Evolutionary conservation across 2,329 filamentous ascomycete genomes (phyloP).

Genomic region (Venturia oleaginea): DNA sequence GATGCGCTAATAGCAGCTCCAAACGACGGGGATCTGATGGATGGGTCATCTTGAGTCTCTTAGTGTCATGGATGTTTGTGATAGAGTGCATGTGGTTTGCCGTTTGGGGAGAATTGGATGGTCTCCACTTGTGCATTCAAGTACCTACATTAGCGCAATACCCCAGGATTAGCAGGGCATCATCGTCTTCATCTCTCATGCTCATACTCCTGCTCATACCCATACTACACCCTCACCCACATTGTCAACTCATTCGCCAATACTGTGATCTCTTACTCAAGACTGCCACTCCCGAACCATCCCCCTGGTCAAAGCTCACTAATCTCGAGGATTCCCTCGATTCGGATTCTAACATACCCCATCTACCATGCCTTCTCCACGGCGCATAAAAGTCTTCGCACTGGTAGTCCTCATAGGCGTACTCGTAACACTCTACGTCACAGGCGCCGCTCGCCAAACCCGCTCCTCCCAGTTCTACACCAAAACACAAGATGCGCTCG

Average conservation of each 20-base stretch:
- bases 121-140: background rate
- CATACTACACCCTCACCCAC: background rate
- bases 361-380: slow-evolving; percentile 22
- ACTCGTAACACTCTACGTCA: slow-evolving; percentile 64
- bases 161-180: background rate
- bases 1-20: no score
- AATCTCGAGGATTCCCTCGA: slow-evolving; percentile 4
- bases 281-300: background rate
- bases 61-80: background rate
- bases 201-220: background rate
- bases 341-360: background rate
- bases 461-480: slow-evolving; percentile 48
- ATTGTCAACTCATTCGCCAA: background rate
- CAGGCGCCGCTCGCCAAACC: slow-evolving; percentile 47
- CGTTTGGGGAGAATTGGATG: background rate
- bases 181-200: background rate
- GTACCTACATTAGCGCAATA: background rate
- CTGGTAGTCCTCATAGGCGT: slow-evolving; percentile 56
- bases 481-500: slow-evolving; percentile 45
- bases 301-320: background rate
- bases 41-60: no score
- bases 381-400: slow-evolving; percentile 59
- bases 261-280: background rate
- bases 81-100: background rate
- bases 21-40: no score